phyloP scores from a whole-genome alignment of 176 grass and related monocot species.

The Ensete glaucum region DNA sequence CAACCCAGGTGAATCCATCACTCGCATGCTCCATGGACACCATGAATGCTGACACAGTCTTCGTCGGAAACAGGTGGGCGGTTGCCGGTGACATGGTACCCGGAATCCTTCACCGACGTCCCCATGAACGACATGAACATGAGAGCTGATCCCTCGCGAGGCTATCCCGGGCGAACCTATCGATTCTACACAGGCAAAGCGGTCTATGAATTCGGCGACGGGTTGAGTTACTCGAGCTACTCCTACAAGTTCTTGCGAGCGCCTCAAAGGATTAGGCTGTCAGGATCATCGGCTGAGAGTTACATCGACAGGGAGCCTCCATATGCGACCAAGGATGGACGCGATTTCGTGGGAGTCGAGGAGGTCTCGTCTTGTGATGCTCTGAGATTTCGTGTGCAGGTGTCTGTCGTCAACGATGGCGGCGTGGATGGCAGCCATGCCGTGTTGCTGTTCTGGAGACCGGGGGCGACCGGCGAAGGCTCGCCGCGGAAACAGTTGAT shows the following conservation, averaged over 20 bases:
- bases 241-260: constrained; percentile 41
- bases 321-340: constrained; percentile 34
- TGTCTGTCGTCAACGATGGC: constrained; percentile 47
- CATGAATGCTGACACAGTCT: neutral
- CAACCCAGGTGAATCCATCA: constrained; percentile 64
- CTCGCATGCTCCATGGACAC: neutral
- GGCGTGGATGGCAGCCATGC: constrained; percentile 55
- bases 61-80: constrained; percentile 41
- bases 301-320: constrained; percentile 28
- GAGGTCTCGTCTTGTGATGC: constrained; percentile 54
- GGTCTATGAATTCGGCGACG: constrained; percentile 64
- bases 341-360: constrained; percentile 36
- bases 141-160: constrained; percentile 50
- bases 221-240: constrained; percentile 73
- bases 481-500: constrained; percentile 65
- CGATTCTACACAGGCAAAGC: constrained; percentile 71
- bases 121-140: constrained; percentile 90
- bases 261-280: constrained; percentile 47
- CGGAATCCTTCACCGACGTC: constrained; percentile 62
- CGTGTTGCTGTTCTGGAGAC: constrained; percentile 47
- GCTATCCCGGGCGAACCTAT: constrained; percentile 78
- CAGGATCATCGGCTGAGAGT: constrained; percentile 15
- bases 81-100: constrained; percentile 75
- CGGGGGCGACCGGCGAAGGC: constrained; percentile 24
- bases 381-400: constrained; percentile 38